Evolutionary conservation across 768 basidiomycete genomes (phyloP), one percentile per base, ranked within the genome.

Genomic region (Amanita muscaria): DNA sequence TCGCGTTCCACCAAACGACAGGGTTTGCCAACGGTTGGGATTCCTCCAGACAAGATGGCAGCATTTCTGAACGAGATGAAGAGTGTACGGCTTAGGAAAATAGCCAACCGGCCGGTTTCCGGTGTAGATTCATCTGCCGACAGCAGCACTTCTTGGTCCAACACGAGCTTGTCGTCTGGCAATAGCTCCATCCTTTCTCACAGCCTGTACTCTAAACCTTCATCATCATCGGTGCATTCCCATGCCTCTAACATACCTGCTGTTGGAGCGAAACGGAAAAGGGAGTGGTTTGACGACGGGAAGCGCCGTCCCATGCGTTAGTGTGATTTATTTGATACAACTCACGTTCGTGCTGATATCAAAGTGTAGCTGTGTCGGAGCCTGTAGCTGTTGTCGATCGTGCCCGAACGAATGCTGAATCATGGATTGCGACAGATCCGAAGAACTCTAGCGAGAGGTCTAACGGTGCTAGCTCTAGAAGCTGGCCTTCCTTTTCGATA

Each of bases 31-130:
- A 77, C 82, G 0, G 67, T 88, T 9, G 82, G 81, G n/a, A 69
- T 89, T 8, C 73, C 83, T 0, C 72, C 80, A 2, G 87, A 88
- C 49, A 84, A 88, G 58, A 87, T 89, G 83, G 82, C 81, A 0
- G 84, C 80, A 1, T 89, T 89, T 54, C 60, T 89, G 50, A 79
- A 64, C 5, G 87, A 89, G 59, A 79, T 89, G 71, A 88, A 87
- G 67, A 81, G 74, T 1, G 82, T 79, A 19, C 68, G 80, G 38
- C 54, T 89, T 40, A 72, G 74, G 49, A 85, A 75, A 58, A 76
- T 82, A 0, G 60, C 61, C 31, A 58, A 60, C 37, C 16, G 24
- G 6, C 27, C 23, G 16, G 16, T 15, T 15, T 27, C 37, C 1
- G 18, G 23, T 37, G 18, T 23, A 30, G 19, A 36, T 22, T 8